Base-by-base conservation (phyloP, 139 green algal species). In the Pleodorina starrii region DNA sequence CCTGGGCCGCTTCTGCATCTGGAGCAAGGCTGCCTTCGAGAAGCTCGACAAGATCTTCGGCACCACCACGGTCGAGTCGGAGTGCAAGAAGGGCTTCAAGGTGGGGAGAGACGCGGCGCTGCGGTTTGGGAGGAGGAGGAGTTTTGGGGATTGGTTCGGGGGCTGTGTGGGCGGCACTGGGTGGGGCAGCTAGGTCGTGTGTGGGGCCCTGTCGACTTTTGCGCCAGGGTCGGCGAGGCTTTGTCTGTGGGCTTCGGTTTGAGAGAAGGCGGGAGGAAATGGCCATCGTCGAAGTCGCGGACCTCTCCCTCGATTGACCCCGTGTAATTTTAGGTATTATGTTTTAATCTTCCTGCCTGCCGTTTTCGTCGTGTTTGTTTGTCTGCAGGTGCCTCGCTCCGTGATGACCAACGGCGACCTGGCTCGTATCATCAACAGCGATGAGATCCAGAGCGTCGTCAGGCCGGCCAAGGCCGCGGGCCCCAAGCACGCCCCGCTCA, bases 1-100 rank as follows among this genome's bases (percentile, higher is more conserved):
- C 94, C 71, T 99, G 81, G 98, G 98, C 66, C 96, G 98, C 77
- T 99, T 99, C 91, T 95, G 97, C 92, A 97, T 99, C 88, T 99
- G 98, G 98, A 99, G 98, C 88, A 98, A 99, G 95, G 93, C 87
- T 78, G 98, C 98, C 27, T 98, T 99, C 77, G 97, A 97, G 88
- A 94, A 96, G 93, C 96, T 99, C 79, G 98, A 99, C 93, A 89
- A 90, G 35, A 84, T 93, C 71, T 91, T 93, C 94, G 94, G 95
- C 91, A 98, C 94, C 89, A 90, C 89, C 71, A 94, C 95, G 83
- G 89, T 91, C 38, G 92, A 91, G 43, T 96, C 91, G 43, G 86
- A 92, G 88, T 73, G 94, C 77, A 99, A 99, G 98, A 99, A 98
- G 95, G 97, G 96, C 85, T 99, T 96, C 96, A 97, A 88, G 82